Conservation (phyloP, 2,329 filamentous ascomycete species). For the Aspergillus uvarum region DNA sequence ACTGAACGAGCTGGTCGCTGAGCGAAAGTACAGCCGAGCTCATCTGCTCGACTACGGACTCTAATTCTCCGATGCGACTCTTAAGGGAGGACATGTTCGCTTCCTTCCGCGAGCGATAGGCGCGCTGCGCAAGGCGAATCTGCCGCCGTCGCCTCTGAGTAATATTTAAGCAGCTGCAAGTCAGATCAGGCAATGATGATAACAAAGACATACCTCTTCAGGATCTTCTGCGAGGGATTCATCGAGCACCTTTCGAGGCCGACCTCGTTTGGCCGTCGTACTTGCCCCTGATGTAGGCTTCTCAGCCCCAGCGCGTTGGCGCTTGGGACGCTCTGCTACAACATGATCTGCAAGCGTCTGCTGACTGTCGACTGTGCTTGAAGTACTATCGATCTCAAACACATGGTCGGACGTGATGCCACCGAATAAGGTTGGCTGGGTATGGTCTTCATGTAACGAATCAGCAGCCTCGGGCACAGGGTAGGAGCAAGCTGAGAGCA, state of each 20-base stretch:
- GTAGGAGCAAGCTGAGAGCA: constrained; percentile 24
- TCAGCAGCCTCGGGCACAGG: constrained; percentile 14
- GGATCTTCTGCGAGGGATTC: constrained; percentile 14
- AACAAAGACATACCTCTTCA: constrained; percentile 18
- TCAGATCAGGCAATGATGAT: neutral
- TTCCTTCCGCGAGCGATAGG: constrained; percentile 29
- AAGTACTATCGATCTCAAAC: neutral
- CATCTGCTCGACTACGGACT: constrained; percentile 24
- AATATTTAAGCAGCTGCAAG: neutral
- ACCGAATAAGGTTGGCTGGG: neutral
- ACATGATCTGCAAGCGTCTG: neutral
- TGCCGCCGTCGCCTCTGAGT: constrained; percentile 26
- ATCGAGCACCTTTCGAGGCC: constrained; percentile 19
- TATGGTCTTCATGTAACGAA: neutral
- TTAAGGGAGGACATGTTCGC: constrained; percentile 20
- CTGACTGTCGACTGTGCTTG: neutral
- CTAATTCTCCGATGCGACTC: constrained; percentile 21
- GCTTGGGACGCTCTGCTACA: constrained; percentile 3
- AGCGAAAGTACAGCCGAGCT: constrained; percentile 23
- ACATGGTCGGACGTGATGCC: neutral
- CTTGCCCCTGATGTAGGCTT: neutral
- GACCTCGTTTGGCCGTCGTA: constrained; percentile 20
- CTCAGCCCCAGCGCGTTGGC: neutral
- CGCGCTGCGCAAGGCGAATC: constrained; percentile 28
- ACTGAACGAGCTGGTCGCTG: constrained; percentile 24